A percentile compares a stretch with the other conserved stretches of the same genome.
Evolutionary conservation across 2,329 filamentous ascomycete genomes (phyloP).

Genomic region (Camillea tinctor): DNA sequence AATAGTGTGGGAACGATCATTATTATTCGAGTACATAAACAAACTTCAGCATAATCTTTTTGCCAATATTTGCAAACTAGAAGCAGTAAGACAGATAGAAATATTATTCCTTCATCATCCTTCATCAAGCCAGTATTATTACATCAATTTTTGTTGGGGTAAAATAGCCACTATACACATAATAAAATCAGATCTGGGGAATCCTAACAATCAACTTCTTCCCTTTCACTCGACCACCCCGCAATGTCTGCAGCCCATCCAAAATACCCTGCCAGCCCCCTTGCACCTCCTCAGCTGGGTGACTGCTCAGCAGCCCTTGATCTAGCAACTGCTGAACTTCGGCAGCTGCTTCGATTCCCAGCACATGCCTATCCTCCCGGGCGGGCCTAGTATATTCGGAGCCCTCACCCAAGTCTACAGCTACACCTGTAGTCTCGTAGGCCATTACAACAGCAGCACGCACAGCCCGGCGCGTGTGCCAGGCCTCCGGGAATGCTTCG

Average conservation of each 20-base stretch:
- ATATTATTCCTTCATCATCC: no score
- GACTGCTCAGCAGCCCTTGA: neutral
- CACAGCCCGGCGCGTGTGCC: constrained; percentile 25
- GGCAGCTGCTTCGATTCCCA: neutral
- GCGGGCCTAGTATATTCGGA: neutral
- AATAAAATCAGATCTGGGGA: no score
- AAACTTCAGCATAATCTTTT: no score
- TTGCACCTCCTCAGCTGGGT: neutral
- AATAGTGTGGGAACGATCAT: no score
- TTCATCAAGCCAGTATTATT: no score
- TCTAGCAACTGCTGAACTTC: no score
- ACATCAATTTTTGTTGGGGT: no score
- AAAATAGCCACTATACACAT: no score
- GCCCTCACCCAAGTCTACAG: neutral
- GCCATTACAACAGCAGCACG: constrained; percentile 1
- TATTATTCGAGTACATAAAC: no score
- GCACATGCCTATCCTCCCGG: neutral
- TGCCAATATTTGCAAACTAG: no score
- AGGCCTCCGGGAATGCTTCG: constrained; percentile 20
- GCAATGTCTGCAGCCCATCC: neutral
- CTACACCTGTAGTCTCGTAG: neutral
- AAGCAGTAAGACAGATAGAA: no score
- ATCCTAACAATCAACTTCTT: neutral
- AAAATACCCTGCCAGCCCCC: neutral
- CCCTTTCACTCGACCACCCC: neutral